Base-by-base conservation (phyloP, 1,284 basidiomycete species). In the Cyathus olla region DNA sequence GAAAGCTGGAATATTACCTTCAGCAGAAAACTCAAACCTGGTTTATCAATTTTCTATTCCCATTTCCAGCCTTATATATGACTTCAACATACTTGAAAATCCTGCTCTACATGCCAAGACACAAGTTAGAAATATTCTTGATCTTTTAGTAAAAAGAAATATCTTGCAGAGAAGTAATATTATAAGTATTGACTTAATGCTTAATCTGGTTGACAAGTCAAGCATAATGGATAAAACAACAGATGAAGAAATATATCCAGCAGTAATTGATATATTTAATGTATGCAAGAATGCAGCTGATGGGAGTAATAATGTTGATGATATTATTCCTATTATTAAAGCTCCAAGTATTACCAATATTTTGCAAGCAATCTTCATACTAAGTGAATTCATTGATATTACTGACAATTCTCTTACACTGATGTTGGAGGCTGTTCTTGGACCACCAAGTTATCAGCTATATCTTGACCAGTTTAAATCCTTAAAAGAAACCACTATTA, bases 131-230 rank as follows among this genome's bases (percentile, higher is more conserved):
- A 47, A 26, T 2, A 26, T 6, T 47, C 35, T 57, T 17, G 56
- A 57, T 39, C 13, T 24, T 21, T 24, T 50, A 5, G 19, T 49
- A 47, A 29, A 19, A 3, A 31, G 28, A 9, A 47, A 35, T n/a
- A 21, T 50, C 13, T 31, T 57, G 22, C 56, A 57, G 22, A 31
- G 26, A 21, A 27, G 10, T 2, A 51, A 57, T 26, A 11, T 29
- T 3, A 51, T 57, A 24, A 26, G 19, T 17, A 51, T 57, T 27
- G 31, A 57, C 39, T 31, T 13, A 10, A 31, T 57, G 15, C 56
- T 57, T 29, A 57, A 57, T 31, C 56, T 47, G 35, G 11, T 31
- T 26, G 47, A 50, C 8, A 35, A 57, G 35, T 35, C 26, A 17
- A 3, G 15, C 24, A 26, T 21, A 19, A 26, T 37, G 5, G 47